Percentiles rank a stretch among this genome's conserved stretches.
Evolutionary conservation across 2,329 filamentous ascomycete species (phyloP).

Genomic region (Pseudogymnoascus sp.): DNA sequence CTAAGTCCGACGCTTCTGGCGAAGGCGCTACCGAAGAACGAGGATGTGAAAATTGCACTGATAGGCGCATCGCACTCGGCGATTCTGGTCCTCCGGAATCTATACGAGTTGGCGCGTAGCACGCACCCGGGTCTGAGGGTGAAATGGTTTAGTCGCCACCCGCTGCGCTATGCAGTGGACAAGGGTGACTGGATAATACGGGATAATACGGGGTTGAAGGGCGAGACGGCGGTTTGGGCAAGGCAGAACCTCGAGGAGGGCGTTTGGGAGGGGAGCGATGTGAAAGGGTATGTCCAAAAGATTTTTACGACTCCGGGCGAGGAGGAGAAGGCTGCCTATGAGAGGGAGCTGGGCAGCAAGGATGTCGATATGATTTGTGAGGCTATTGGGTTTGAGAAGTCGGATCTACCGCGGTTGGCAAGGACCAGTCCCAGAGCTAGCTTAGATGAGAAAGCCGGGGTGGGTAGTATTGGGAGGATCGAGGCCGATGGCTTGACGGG

Average conservation of each 20-base stretch:
- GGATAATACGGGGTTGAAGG: conserved; percentile 60
- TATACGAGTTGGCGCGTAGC: conserved; percentile 44
- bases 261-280: conserved; percentile 30
- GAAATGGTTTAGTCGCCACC: conserved; percentile 56
- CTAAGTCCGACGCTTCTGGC: conserved; percentile 45
- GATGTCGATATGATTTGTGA: conserved; percentile 40
- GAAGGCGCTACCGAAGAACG: conserved; percentile 32
- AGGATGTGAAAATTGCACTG: conserved; percentile 42
- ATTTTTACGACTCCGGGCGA: conserved; percentile 21
- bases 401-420: conserved; percentile 41
- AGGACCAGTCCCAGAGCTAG: conserved; percentile 5
- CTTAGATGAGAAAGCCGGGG: conserved; percentile 19
- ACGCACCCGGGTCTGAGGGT: conserved; percentile 47
- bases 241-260: conserved; percentile 49
- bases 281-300: conserved; percentile 25
- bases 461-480: conserved; percentile 18
- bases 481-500: conserved; percentile 34
- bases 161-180: conserved; percentile 53
- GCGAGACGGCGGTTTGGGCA: conserved; percentile 52
- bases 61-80: conserved; percentile 57
- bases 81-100: conserved; percentile 54
- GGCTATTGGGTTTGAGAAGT: conserved; percentile 49
- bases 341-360: conserved; percentile 37
- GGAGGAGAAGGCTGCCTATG: conserved; percentile 39
- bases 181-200: conserved; percentile 56